Evolutionary conservation across 106 monocot genomes (phyloP).

Genomic region (Allium cepa): DNA sequence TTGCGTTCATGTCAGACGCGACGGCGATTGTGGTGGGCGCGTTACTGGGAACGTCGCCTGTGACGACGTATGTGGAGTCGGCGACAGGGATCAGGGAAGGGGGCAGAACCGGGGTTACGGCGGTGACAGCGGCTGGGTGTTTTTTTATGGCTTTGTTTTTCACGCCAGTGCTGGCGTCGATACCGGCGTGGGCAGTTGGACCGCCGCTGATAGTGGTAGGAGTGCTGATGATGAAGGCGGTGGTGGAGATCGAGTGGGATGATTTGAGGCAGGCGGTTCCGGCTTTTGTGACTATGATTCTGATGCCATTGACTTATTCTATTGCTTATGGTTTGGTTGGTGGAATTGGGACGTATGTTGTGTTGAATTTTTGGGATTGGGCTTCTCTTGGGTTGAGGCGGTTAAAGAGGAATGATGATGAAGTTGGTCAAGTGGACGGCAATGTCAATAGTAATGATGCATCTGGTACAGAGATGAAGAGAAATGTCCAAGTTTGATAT

Average conservation of each 20-base stretch:
- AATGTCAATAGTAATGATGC: no score
- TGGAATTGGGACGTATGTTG: conserved; percentile 20
- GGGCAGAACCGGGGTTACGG: conserved; percentile 31
- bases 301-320: conserved; percentile 36
- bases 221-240: conserved; percentile 36
- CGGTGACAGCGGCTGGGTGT: conserved; percentile 23
- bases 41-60: conserved; percentile 31
- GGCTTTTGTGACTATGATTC: conserved; percentile 27
- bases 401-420: background rate
- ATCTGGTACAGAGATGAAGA: no score
- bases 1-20: conserved; percentile 41
- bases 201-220: conserved; percentile 33
- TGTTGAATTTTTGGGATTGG: conserved; percentile 23
- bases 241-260: conserved; percentile 32
- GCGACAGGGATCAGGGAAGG: conserved; percentile 32
- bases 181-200: conserved; percentile 38
- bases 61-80: conserved; percentile 37
- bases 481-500: no score
- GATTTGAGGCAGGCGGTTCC: conserved; percentile 30
- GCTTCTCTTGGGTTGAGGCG: background rate
- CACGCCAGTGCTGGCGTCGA: conserved; percentile 40
- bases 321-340: conserved; percentile 35
- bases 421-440: no score
- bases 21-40: conserved; percentile 22
- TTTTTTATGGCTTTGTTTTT: conserved; percentile 27